phyloP scores from a whole-genome alignment of 441 rosid species.

The Biscutella laevigata region DNA sequence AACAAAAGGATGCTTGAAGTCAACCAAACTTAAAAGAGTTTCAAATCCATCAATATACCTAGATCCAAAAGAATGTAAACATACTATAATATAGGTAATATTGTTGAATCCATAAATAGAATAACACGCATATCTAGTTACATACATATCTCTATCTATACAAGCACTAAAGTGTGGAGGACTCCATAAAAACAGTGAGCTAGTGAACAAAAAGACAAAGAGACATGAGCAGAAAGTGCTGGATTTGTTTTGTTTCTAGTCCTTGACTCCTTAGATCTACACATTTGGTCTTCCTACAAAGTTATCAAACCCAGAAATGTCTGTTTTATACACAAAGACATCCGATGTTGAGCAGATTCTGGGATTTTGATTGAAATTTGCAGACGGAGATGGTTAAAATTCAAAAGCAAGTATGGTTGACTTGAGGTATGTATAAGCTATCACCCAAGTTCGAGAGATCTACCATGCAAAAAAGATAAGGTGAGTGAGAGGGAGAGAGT shows the following conservation, averaged over 20 bases:
- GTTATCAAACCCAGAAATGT: background rate
- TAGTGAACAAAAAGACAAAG: conserved; percentile 1
- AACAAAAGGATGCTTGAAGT: background rate
- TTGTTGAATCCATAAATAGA: background rate
- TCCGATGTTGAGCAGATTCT: background rate
- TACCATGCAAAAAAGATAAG: background rate
- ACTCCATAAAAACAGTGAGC: background rate
- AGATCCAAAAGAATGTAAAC: background rate
- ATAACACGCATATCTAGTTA: background rate
- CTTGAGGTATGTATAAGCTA: background rate
- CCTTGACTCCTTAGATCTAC: conserved; percentile 23
- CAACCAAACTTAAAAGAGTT: conserved; percentile 5
- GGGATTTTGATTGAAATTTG: background rate
- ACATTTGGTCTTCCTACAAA: conserved; percentile 7
- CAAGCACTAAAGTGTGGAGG: background rate
- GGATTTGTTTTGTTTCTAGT: conserved; percentile 8
- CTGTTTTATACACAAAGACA: background rate
- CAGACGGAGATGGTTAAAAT: background rate
- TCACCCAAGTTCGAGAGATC: conserved; percentile 10
- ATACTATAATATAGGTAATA: background rate
- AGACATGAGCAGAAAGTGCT: background rate
- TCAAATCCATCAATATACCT: background rate
- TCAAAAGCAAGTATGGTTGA: background rate
- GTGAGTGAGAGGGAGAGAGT: conserved; percentile 5
- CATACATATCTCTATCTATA: background rate